A percentile compares a stretch with the other conserved stretches of the same genome.
Evolutionary conservation across 2,329 filamentous ascomycete genomes (phyloP).

Genomic region (Fusarium globosum): DNA sequence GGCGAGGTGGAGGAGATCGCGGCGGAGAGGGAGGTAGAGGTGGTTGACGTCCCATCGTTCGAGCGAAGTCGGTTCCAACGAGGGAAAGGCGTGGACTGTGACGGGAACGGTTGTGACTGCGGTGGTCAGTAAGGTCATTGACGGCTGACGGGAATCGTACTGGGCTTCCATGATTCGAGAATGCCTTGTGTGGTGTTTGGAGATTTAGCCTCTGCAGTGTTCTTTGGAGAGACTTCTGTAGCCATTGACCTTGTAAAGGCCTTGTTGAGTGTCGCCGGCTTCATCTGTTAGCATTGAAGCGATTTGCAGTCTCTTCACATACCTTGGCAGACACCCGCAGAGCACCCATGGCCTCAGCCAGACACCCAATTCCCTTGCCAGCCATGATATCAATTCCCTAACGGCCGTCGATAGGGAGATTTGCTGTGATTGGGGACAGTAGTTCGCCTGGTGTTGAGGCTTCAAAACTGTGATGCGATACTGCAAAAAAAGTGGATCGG

Average conservation of each 20-base stretch:
- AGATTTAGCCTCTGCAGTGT: constrained; percentile 47
- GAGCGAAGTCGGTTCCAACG: constrained; percentile 83
- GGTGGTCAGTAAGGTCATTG: constrained; percentile 14
- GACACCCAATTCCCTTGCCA: constrained; percentile 60
- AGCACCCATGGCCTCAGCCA: constrained; percentile 64
- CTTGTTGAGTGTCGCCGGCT: constrained; percentile 52
- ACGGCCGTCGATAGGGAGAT: constrained; percentile 1
- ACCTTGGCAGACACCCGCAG: constrained; percentile 60
- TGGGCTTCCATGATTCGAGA: constrained; percentile 57
- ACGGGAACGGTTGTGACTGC: constrained; percentile 75
- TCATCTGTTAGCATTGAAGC: constrained; percentile 14
- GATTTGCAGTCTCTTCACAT: constrained; percentile 31
- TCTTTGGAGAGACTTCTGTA: constrained; percentile 58
- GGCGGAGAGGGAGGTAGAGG: constrained; percentile 85
- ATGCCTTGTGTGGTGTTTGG: constrained; percentile 46
- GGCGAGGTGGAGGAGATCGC: constrained; percentile 92
- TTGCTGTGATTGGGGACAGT: constrained; percentile 8
- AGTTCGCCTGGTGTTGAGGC: constrained; percentile 17
- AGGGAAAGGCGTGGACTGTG: constrained; percentile 91
- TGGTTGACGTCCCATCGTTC: constrained; percentile 84
- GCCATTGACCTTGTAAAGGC: constrained; percentile 67
- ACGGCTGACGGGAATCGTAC: constrained; percentile 46
- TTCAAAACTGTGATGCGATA: constrained; percentile 44
- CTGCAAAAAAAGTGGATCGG: constrained; percentile 43
- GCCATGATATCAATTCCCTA: constrained; percentile 51